Conservation (phyloP, 768 basidiomycete species). For the Pisolithus sp. region DNA sequence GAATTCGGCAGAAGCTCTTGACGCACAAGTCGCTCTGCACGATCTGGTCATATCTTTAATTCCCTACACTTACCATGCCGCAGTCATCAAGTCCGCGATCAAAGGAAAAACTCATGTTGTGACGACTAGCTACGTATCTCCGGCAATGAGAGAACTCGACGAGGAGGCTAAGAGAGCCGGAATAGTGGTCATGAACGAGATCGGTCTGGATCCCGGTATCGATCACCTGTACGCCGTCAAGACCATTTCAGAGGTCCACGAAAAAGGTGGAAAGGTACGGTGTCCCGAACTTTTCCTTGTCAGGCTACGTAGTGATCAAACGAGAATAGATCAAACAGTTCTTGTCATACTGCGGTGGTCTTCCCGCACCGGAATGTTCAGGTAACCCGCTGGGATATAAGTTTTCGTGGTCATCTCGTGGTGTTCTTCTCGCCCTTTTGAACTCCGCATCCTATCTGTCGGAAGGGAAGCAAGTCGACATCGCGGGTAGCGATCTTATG, state of each 20-base stretch:
- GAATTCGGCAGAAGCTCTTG: constrained; percentile 59
- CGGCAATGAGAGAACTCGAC: constrained; percentile 84
- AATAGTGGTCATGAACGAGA: constrained; percentile 94
- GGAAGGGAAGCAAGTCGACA: constrained; percentile 53
- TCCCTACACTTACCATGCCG: constrained; percentile 86
- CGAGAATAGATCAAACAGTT: constrained; percentile 72
- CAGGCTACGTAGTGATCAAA: background rate
- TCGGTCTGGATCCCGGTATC: constrained; percentile 94
- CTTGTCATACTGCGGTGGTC: constrained; percentile 92
- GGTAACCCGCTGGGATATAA: constrained; percentile 98
- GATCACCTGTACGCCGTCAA: constrained; percentile 93
- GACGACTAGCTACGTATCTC: constrained; percentile 92
- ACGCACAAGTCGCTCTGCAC: constrained; percentile 73
- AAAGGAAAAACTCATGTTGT: constrained; percentile 86
- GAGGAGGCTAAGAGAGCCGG: constrained; percentile 77
- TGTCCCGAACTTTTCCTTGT: background rate
- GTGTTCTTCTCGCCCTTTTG: constrained; percentile 89
- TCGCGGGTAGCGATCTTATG: constrained; percentile 86
- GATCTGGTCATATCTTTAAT: constrained; percentile 96
- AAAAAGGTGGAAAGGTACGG: constrained; percentile 84
- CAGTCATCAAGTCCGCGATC: constrained; percentile 84
- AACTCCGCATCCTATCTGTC: constrained; percentile 82
- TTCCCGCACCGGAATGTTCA: constrained; percentile 86
- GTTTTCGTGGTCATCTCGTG: constrained; percentile 97
- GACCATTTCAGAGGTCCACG: constrained; percentile 90